Percentiles rank a stretch among this genome's conserved stretches.
Evolutionary conservation across 1,139 yeast genomes (phyloP).

Genomic region (Blastobotrys indianensis): DNA sequence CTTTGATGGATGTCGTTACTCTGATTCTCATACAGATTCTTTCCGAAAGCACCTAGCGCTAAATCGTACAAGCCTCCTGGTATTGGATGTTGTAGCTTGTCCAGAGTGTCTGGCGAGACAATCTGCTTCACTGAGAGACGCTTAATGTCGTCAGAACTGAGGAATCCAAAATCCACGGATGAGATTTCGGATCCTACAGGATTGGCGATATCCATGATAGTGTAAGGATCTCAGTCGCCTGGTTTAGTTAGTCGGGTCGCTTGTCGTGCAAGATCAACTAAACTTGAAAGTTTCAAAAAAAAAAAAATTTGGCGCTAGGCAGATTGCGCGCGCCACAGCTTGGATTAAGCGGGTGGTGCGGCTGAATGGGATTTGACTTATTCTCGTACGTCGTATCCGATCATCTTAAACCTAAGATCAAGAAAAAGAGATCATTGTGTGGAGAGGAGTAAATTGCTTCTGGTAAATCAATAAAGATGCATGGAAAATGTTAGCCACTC

Average conservation of each 20-base stretch:
- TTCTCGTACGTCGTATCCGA: too few relatives aligned
- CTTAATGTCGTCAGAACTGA: conserved; percentile 76
- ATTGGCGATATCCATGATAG: conserved; percentile 80
- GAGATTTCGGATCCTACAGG: conserved; percentile 93
- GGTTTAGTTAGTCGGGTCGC: too few relatives aligned
- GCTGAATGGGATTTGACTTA: too few relatives aligned
- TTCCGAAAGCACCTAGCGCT: conserved; percentile 86
- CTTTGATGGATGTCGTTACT: neutral
- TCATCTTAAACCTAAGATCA: too few relatives aligned
- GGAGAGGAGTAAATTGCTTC: neutral
- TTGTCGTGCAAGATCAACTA: too few relatives aligned
- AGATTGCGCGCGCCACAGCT: too few relatives aligned
- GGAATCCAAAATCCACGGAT: conserved; percentile 87
- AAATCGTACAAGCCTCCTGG: conserved; percentile 91
- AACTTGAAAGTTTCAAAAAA: neutral
- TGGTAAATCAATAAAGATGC: neutral
- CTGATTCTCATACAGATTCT: conserved; percentile 46
- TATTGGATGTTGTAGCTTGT: conserved; percentile 92
- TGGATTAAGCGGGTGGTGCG: too few relatives aligned
- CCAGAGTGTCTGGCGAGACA: conserved; percentile 91
- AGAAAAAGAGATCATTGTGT: conserved; percentile 1
- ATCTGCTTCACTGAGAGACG: conserved; percentile 88
- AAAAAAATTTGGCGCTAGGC: neutral
- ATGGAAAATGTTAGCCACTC: too few relatives aligned
- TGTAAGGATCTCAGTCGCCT: neutral